Conservation (phyloP, 1,284 basidiomycete species). For the Ustilago sp. region DNA sequence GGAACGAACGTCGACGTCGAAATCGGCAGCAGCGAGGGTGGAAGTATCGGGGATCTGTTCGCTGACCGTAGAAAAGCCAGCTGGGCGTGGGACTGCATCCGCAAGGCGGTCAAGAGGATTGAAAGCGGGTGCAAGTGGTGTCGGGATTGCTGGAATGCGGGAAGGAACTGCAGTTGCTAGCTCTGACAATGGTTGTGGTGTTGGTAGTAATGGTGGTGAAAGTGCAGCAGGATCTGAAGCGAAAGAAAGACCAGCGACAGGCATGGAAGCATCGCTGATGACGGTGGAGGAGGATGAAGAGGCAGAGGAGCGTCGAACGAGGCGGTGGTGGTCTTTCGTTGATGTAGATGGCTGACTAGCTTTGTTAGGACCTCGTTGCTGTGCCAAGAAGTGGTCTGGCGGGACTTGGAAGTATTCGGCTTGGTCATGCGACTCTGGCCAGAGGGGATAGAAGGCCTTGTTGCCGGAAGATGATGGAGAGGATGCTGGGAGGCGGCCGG, state of each 20-base stretch:
- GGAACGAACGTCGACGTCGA: slow-evolving; percentile 89
- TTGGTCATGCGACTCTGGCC: slow-evolving; percentile 47
- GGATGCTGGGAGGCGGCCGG: slow-evolving; percentile 25
- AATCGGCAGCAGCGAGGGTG: slow-evolving; percentile 90
- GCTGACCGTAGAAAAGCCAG: slow-evolving; percentile 46
- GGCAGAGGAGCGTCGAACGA: slow-evolving; percentile 22
- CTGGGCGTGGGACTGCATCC: slow-evolving; percentile 42
- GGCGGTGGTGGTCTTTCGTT: slow-evolving; percentile 8
- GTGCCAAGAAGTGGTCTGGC: slow-evolving; percentile 60
- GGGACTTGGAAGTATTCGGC: slow-evolving; percentile 59
- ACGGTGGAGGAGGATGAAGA: slow-evolving; percentile 16
- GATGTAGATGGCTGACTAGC: slow-evolving; percentile 16
- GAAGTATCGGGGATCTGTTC: slow-evolving; percentile 76
- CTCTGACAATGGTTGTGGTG: slow-evolving; percentile 41
- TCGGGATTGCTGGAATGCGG: slow-evolving; percentile 31
- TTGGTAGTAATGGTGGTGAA: slow-evolving; percentile 5
- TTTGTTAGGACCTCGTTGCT: slow-evolving; percentile 48
- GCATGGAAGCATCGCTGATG: slow-evolving; percentile 25
- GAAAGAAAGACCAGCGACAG: slow-evolving; percentile 16
- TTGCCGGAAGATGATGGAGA: slow-evolving; percentile 16
- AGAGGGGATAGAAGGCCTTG: slow-evolving; percentile 46
- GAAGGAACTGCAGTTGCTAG: slow-evolving; percentile 43
- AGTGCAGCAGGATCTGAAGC: slow-evolving; percentile 9
- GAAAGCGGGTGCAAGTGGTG: slow-evolving; percentile 18
- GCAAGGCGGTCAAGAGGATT: slow-evolving; percentile 25